These are phyloP conservation scores for Brassica nigra DNA, from an alignment of 345 rosid genomes.

Conservation along the genomic window DNA sequence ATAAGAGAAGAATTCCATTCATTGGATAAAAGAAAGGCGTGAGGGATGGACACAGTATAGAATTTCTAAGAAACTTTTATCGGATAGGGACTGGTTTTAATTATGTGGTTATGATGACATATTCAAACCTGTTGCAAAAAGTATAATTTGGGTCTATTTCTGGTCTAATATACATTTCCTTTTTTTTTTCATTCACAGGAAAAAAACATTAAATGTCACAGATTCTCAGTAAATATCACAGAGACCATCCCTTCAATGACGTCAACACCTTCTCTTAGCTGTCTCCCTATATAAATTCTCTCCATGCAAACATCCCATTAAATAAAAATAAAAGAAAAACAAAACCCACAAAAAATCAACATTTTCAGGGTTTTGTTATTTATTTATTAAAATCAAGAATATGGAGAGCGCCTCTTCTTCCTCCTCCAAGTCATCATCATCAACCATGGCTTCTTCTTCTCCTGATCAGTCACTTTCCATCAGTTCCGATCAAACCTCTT, in stretches of 20 bases:
- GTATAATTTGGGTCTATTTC: slow-evolving; percentile 6
- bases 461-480: slow-evolving; percentile 29
- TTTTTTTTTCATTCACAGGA: slow-evolving; percentile 25
- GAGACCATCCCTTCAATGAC: slow-evolving; percentile 39
- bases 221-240: slow-evolving; percentile 38
- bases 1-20: background rate
- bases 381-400: background rate
- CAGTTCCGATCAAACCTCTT: slow-evolving; percentile 28
- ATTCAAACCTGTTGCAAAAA: background rate
- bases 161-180: slow-evolving; percentile 13
- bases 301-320: slow-evolving; percentile 33
- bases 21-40: slow-evolving; percentile 29
- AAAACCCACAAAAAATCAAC: slow-evolving; percentile 19
- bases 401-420: slow-evolving; percentile 29
- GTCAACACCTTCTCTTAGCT: slow-evolving; percentile 36
- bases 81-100: slow-evolving; percentile 6
- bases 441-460: slow-evolving; percentile 31
- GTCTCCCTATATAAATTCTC: slow-evolving; percentile 40
- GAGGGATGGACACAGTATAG: background rate
- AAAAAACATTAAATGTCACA: slow-evolving; percentile 33
- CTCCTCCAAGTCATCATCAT: slow-evolving; percentile 21
- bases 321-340: slow-evolving; percentile 9
- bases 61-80: slow-evolving; percentile 33
- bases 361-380: slow-evolving; percentile 24
- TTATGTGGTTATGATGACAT: slow-evolving; percentile 34